phyloP scores from a whole-genome alignment of 2,329 filamentous ascomycete species.

The Iodosphaeria phyllophila region DNA sequence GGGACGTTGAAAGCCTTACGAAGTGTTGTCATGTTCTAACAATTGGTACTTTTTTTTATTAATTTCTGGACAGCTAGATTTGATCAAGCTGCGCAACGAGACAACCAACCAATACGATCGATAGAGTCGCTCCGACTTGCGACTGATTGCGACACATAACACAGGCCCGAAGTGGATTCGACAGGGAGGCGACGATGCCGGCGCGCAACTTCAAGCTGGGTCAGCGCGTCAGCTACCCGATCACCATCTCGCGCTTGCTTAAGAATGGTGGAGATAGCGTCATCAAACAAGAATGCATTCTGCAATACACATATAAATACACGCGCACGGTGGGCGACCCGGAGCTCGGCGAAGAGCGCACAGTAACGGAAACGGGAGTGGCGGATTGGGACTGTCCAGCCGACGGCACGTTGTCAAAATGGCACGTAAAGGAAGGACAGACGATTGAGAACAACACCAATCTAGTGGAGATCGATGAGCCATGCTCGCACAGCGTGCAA shows the following conservation, averaged over 20 bases:
- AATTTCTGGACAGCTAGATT: too few relatives aligned
- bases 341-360: conserved; percentile 36
- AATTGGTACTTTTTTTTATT: too few relatives aligned
- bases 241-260: conserved; percentile 74
- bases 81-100: too few relatives aligned
- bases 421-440: conserved; percentile 54
- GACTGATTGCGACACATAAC: too few relatives aligned
- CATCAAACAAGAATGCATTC: conserved; percentile 55
- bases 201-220: conserved; percentile 32
- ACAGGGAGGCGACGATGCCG: too few relatives aligned
- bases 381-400: conserved; percentile 68
- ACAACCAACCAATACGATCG: too few relatives aligned
- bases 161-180: too few relatives aligned
- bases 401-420: conserved; percentile 61
- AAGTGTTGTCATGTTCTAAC: too few relatives aligned
- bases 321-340: conserved; percentile 57
- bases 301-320: conserved; percentile 77
- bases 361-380: conserved; percentile 49
- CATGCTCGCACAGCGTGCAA: conserved; percentile 79
- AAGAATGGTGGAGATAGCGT: conserved; percentile 59
- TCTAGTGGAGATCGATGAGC: conserved; percentile 68
- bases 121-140: too few relatives aligned
- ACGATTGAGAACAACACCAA: conserved; percentile 38
- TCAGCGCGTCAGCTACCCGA: conserved; percentile 67
- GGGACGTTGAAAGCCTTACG: too few relatives aligned